These are phyloP conservation scores for Scedosporium boydii DNA, from an alignment of 2,329 filamentous ascomycete genomes.

Conservation along the genomic window DNA sequence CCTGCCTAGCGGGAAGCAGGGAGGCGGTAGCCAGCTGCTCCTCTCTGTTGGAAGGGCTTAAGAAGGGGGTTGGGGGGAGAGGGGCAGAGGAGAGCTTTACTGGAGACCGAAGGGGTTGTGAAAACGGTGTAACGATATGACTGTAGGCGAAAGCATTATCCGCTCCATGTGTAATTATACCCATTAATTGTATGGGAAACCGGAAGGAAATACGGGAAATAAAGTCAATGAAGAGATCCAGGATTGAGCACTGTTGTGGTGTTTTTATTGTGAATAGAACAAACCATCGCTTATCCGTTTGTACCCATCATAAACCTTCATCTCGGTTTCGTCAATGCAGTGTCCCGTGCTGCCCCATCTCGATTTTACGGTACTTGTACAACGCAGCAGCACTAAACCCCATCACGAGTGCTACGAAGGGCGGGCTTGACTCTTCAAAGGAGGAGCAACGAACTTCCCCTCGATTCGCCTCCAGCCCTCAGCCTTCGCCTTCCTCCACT, in stretches of 20 bases:
- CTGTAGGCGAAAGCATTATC: conserved; percentile 2
- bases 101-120: neutral
- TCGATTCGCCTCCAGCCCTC: conserved; percentile 1
- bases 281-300: neutral
- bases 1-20: conserved; percentile 66
- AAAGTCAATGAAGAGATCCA: neutral
- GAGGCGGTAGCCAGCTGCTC: conserved; percentile 42
- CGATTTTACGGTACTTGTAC: neutral
- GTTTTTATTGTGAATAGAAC: neutral
- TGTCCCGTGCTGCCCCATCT: neutral
- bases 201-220: neutral
- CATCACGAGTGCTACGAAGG: neutral
- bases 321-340: neutral
- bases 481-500: conserved; percentile 1
- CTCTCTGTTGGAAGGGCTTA: conserved; percentile 39
- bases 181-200: conserved; percentile 1
- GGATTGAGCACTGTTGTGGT: neutral
- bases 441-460: conserved; percentile 2
- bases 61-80: conserved; percentile 15
- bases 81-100: neutral
- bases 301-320: neutral
- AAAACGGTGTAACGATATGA: conserved; percentile 4
- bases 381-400: neutral
- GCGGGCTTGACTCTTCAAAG: neutral
- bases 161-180: conserved; percentile 7